phyloP scores from a whole-genome alignment of 768 basidiomycete genomes.

The Russula brevipes region DNA sequence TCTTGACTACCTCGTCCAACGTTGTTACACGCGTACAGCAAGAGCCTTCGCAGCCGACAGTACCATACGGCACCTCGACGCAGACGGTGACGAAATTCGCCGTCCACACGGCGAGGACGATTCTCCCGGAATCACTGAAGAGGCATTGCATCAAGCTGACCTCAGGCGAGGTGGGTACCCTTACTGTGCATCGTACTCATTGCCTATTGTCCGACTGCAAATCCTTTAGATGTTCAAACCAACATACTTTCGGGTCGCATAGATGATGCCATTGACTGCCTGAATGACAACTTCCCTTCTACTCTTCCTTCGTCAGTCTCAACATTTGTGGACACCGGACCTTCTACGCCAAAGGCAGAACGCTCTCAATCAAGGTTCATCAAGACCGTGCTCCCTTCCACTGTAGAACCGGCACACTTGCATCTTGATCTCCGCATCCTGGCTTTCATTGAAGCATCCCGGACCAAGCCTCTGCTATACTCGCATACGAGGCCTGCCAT shows the following conservation, averaged over 20 bases:
- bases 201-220: neutral
- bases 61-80: constrained; percentile 55
- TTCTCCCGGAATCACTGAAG: constrained; percentile 21
- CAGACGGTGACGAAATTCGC: constrained; percentile 64
- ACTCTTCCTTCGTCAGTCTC: constrained; percentile 44
- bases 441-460: constrained; percentile 80
- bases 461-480: constrained; percentile 60
- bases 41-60: constrained; percentile 62
- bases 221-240: constrained; percentile 56
- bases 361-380: constrained; percentile 33
- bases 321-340: neutral
- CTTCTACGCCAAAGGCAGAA: constrained; percentile 15
- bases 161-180: constrained; percentile 15
- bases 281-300: constrained; percentile 69
- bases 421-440: constrained; percentile 82
- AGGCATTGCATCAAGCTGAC: constrained; percentile 16
- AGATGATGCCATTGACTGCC: constrained; percentile 57
- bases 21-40: constrained; percentile 67
- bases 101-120: constrained; percentile 27
- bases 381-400: constrained; percentile 52
- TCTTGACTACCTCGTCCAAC: constrained; percentile 71
- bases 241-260: constrained; percentile 74
- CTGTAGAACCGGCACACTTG: constrained; percentile 70
- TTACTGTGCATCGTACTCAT: neutral
- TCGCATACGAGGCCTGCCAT: constrained; percentile 23